Conservation (phyloP, 352 stramenopile genomes). For the Pythium dissotocum region DNA sequence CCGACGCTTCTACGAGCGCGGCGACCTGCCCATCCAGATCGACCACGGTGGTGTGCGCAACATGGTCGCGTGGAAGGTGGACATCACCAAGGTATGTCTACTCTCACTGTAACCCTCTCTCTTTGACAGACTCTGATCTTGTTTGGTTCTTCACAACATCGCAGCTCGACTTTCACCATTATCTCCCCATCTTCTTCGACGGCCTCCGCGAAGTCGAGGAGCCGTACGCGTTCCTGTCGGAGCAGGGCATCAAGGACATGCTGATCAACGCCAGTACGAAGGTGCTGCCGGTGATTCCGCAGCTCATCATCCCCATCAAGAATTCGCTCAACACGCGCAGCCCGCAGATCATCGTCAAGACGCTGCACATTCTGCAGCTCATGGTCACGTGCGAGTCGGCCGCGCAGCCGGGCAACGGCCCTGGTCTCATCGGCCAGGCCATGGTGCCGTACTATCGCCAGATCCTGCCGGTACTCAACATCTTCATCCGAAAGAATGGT, state of each 20-base stretch:
- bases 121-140: not conserved
- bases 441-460: slow-evolving; percentile 98
- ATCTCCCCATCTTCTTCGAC: slow-evolving; percentile 98
- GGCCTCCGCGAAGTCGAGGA: slow-evolving; percentile 95
- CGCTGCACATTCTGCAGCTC: slow-evolving; percentile 95
- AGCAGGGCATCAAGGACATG: slow-evolving; percentile 98
- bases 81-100: slow-evolving; percentile 86
- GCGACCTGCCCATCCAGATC: slow-evolving; percentile 96
- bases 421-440: slow-evolving; percentile 92
- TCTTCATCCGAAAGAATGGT: slow-evolving; percentile 97
- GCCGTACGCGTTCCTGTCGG: slow-evolving; percentile 95
- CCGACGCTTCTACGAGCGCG: slow-evolving; percentile 90
- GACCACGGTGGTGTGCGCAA: slow-evolving; percentile 96
- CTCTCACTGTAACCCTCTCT: not conserved
- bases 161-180: slow-evolving; percentile 98
- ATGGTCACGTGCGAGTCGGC: slow-evolving; percentile 94
- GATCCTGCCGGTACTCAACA: slow-evolving; percentile 96
- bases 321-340: slow-evolving; percentile 95
- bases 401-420: slow-evolving; percentile 71
- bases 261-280: slow-evolving; percentile 94
- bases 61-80: slow-evolving; percentile 97
- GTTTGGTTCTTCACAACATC: not conserved
- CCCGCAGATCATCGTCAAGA: slow-evolving; percentile 94
- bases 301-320: slow-evolving; percentile 98
- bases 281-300: slow-evolving; percentile 95